Percentiles rank a stretch among this genome's conserved stretches.
Conservation (phyloP, 2,329 filamentous ascomycete species). For the Amauroascus verrucosus region DNA sequence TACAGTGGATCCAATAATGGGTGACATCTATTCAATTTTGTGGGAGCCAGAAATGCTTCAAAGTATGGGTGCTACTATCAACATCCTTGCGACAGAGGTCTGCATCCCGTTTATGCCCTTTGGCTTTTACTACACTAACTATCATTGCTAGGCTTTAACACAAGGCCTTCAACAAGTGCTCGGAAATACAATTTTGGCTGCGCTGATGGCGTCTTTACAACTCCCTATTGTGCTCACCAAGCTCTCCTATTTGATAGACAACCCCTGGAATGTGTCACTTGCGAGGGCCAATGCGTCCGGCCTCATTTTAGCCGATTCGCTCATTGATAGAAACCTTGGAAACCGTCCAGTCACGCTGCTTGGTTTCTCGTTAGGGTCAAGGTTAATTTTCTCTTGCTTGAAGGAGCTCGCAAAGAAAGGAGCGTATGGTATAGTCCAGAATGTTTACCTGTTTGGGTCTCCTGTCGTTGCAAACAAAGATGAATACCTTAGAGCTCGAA, state of each 20-base stretch:
- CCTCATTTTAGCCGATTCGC: conserved; percentile 83
- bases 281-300: conserved; percentile 81
- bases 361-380: conserved; percentile 83
- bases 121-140: conserved; percentile 17
- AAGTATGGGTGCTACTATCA: conserved; percentile 97
- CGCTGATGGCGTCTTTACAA: conserved; percentile 85
- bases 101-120: conserved; percentile 22
- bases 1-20: conserved; percentile 95
- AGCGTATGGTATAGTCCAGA: conserved; percentile 79
- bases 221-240: conserved; percentile 90
- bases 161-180: conserved; percentile 93
- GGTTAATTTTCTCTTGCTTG: conserved; percentile 86
- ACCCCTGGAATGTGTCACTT: conserved; percentile 95
- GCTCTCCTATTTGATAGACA: conserved; percentile 91
- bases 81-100: conserved; percentile 94
- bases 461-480: conserved; percentile 86
- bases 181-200: conserved; percentile 75
- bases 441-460: conserved; percentile 89
- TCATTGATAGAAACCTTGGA: conserved; percentile 84
- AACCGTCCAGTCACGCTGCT: conserved; percentile 85
- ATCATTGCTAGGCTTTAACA: conserved; percentile 62
- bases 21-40: conserved; percentile 88
- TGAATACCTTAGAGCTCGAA: conserved; percentile 69
- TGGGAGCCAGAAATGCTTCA: conserved; percentile 98
- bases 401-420: conserved; percentile 76